Base-by-base conservation (phyloP, 1,284 basidiomycete genomes). In the Marasmius tenuissimus region DNA sequence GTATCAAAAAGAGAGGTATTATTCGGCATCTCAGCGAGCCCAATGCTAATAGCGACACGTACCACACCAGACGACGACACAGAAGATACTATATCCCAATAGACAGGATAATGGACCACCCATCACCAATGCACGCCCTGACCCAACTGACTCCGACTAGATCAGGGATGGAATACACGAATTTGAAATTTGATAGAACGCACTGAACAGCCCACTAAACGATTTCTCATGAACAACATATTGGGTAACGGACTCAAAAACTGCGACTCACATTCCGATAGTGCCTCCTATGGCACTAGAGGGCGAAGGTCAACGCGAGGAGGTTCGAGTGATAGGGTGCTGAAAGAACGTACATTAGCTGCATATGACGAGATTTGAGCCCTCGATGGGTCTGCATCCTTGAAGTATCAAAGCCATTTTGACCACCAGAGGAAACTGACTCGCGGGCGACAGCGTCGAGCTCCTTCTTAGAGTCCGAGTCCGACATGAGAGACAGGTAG, bases 341-440 rank as follows among this genome's bases (percentile, higher is more conserved):
- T 34, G 18, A n/a, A 12, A 12, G 11, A 12, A 61, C 63, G 33
- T 50, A 64, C 63, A 64, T 64, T 22, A 64, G 34, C 57, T 64
- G 63, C 18, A 64, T 64, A 57, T 64, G 63, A 20, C 63, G 49
- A n/a, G 63, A 62, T 47, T 64, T 64, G 42, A 64, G 52, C n/a
- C 63, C 63, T 38, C 63, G 57, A 11, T 56, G 33, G 14, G 63
- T 64, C 38, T 64, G 53, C 60, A 59, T 64, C 38, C 35, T 58
- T 27, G 60, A 49, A 11, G 57, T 51, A 12, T 53, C 18, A 12
- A 37, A 33, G 51, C 38, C 38, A 3, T 27, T 11, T n/a, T 27
- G 35, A n/a, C 54, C 50, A 51, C 33, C 3, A 45, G 59, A 47
- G 47, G 11, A 48, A 16, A 50, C 18, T 4, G 49, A 48, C 45